A percentile compares a stretch with the other conserved stretches of the same genome.
Evolutionary conservation across 768 basidiomycete species (phyloP).

Genomic region (Flagelloscypha sp.): DNA sequence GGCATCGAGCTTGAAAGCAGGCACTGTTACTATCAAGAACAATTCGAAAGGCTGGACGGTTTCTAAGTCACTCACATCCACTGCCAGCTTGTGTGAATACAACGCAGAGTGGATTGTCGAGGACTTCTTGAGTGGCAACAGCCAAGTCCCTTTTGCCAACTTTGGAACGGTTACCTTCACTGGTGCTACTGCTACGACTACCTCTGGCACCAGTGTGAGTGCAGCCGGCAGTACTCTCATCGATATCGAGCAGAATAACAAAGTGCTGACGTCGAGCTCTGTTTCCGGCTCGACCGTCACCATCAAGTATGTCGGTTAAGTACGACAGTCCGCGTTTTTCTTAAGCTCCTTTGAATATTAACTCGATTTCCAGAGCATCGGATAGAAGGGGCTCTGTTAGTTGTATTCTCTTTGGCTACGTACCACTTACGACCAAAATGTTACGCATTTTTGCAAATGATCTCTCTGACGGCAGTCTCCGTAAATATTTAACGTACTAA

Average conservation of each 20-base stretch:
- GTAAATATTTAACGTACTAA: no score
- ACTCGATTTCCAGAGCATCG: no score
- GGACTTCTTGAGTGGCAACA: slow-evolving; percentile 23
- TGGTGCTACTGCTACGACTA: slow-evolving; percentile 19
- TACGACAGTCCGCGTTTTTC: no score
- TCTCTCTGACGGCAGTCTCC: no score
- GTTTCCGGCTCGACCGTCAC: slow-evolving; percentile 15
- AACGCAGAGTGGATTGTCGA: slow-evolving; percentile 33
- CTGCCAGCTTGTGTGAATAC: slow-evolving; percentile 22
- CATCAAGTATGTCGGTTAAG: slow-evolving; percentile 17
- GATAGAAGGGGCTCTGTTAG: no score
- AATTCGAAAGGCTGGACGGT: slow-evolving; percentile 18
- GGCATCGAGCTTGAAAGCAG: slow-evolving; percentile 17
- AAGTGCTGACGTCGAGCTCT: slow-evolving; percentile 22
- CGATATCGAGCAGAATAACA: slow-evolving; percentile 25
- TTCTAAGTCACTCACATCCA: slow-evolving; percentile 20
- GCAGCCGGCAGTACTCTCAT: slow-evolving; percentile 25
- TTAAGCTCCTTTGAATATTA: no score
- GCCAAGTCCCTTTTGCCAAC: slow-evolving; percentile 28
- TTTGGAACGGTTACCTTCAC: slow-evolving; percentile 30
- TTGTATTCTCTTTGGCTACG: no score
- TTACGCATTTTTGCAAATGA: no score
- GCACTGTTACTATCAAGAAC: slow-evolving; percentile 21
- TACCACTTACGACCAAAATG: no score
- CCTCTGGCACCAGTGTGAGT: slow-evolving; percentile 15